Percentiles rank a stretch among this genome's conserved stretches.
Evolutionary conservation across 2,329 filamentous ascomycete genomes (phyloP).

Genomic region (Pseudogymnoascus sp.): DNA sequence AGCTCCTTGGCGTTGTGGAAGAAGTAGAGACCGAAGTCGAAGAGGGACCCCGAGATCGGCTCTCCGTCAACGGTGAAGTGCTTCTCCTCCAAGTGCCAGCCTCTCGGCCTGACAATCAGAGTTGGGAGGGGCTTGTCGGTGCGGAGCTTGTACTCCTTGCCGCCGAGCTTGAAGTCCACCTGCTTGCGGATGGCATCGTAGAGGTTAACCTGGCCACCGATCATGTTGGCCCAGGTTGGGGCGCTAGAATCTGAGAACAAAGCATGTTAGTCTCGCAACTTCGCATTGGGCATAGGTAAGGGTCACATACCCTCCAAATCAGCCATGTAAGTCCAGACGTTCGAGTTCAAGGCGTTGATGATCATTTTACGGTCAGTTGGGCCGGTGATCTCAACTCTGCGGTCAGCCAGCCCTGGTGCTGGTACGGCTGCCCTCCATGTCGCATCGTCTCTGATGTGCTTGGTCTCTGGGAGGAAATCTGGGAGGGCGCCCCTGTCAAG

Average conservation of each 20-base stretch:
- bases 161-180: conserved; percentile 91
- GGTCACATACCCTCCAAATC: conserved; percentile 79
- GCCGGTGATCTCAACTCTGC: conserved; percentile 93
- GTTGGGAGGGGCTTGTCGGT: conserved; percentile 83
- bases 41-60: conserved; percentile 84
- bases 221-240: conserved; percentile 98
- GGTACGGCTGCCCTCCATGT: conserved; percentile 90
- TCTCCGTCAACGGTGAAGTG: conserved; percentile 94
- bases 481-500: conserved; percentile 82
- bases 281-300: not conserved
- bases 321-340: conserved; percentile 99
- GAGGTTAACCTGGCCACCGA: conserved; percentile 95
- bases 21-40: conserved; percentile 98
- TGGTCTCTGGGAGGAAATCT: conserved; percentile 94
- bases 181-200: conserved; percentile 92
- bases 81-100: conserved; percentile 98
- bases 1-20: conserved; percentile 95
- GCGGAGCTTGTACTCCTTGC: conserved; percentile 95
- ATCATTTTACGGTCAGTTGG: conserved; percentile 99
- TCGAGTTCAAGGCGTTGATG: conserved; percentile 88
- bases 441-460: conserved; percentile 86
- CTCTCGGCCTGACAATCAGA: conserved; percentile 86
- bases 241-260: conserved; percentile 70
- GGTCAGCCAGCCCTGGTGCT: conserved; percentile 85
- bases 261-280: not conserved